Conservation (phyloP, 2,329 filamentous ascomycete species). For the Zalaria obscura region DNA sequence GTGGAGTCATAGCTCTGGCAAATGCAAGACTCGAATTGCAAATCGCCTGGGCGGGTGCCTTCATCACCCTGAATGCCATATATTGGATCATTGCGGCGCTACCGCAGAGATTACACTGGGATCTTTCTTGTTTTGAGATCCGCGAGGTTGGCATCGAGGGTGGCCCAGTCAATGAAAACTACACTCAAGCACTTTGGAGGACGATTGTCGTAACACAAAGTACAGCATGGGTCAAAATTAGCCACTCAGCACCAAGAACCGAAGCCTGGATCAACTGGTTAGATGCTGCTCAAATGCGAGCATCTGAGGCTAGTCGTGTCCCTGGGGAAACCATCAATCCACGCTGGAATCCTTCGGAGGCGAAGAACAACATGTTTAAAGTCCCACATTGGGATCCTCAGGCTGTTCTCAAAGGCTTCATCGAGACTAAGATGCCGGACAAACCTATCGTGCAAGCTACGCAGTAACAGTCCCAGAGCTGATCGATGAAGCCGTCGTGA, state of each 20-base stretch:
- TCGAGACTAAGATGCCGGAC: neutral
- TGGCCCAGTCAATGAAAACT: constrained; percentile 19
- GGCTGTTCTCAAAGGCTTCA: neutral
- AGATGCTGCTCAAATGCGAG: constrained; percentile 14
- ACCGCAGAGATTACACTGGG: constrained; percentile 32
- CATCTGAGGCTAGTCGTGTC: neutral
- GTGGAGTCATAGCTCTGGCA: constrained; percentile 36
- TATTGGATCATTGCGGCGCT: constrained; percentile 39
- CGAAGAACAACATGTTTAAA: neutral
- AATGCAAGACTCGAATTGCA: constrained; percentile 34
- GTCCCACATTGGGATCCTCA: neutral
- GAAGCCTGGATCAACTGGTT: constrained; percentile 29
- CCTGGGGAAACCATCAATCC: neutral
- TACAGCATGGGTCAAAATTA: constrained; percentile 26
- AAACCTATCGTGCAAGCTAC: too few relatives aligned
- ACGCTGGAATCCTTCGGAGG: neutral
- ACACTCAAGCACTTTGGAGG: constrained; percentile 35
- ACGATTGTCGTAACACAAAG: constrained; percentile 31
- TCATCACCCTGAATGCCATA: constrained; percentile 33
- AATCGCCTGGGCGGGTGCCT: constrained; percentile 34
- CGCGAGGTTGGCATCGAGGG: constrained; percentile 20
- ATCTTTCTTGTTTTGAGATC: constrained; percentile 30
- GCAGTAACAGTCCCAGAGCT: too few relatives aligned
- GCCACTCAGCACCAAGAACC: constrained; percentile 27
- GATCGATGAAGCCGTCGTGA: too few relatives aligned